Conservation (phyloP, 176 grass and related monocot genomes). For the Ensete glaucum region DNA sequence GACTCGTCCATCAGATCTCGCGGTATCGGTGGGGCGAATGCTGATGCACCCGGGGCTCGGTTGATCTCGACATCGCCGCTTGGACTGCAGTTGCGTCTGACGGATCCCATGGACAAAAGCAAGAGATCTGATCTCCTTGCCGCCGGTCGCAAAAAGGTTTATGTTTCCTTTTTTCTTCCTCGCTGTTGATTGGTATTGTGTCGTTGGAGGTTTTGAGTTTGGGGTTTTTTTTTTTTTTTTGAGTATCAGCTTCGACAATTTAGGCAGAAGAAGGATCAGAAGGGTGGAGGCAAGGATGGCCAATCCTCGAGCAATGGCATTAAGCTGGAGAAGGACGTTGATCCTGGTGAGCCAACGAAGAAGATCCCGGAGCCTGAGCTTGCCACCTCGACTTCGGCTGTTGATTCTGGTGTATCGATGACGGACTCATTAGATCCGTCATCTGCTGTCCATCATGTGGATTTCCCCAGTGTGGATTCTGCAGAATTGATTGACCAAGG, state of each 20-base stretch:
- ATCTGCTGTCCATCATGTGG: not conserved
- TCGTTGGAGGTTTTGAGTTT: not conserved
- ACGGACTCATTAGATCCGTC: not conserved
- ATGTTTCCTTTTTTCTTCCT: not conserved
- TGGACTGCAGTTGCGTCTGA: conserved; percentile 1
- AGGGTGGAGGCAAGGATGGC: conserved; percentile 24
- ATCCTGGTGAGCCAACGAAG: conserved; percentile 17
- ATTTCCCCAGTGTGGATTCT: not conserved
- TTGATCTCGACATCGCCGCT: not conserved
- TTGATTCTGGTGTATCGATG: not conserved
- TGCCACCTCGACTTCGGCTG: not conserved
- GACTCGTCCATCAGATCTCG: not conserved
- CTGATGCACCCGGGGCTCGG: conserved; percentile 1
- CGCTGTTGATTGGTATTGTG: not conserved
- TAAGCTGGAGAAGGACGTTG: conserved; percentile 21
- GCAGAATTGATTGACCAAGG: conserved; percentile 30
- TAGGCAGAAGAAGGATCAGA: conserved; percentile 91
- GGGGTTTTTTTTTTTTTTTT: conserved; percentile 21
- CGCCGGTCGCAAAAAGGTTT: conserved; percentile 77
- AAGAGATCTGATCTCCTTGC: conserved; percentile 77
- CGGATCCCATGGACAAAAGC: conserved; percentile 35
- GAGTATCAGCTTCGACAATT: conserved; percentile 68
- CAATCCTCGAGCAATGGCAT: conserved; percentile 42
- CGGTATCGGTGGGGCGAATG: not conserved
- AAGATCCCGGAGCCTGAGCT: conserved; percentile 10